Evolutionary conservation across 176 grass and related monocot species (phyloP).

Genomic region (Rhipidocladum racemiflorum): DNA sequence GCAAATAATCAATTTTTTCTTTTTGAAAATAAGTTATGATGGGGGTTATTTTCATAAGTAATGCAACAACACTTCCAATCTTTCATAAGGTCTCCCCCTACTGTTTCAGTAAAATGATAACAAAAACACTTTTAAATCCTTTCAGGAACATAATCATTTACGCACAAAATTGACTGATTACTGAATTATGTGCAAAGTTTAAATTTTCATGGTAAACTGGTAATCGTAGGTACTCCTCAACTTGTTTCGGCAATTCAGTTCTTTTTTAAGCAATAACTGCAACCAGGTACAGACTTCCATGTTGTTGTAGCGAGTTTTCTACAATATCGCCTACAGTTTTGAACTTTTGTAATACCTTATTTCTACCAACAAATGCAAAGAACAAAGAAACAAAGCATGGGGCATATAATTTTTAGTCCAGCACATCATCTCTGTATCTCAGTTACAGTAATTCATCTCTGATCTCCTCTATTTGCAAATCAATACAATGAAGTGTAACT

Average conservation of each 20-base stretch:
- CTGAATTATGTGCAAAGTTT: background rate
- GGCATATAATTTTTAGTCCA: background rate
- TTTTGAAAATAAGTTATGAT: too few relatives aligned
- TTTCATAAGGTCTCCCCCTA: background rate
- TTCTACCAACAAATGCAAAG: too few relatives aligned
- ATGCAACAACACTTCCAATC: too few relatives aligned
- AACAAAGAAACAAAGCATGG: background rate
- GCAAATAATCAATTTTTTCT: too few relatives aligned
- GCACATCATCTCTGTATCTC: background rate
- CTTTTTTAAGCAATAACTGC: background rate
- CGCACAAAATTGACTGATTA: background rate
- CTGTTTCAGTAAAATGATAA: too few relatives aligned
- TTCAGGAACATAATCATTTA: too few relatives aligned
- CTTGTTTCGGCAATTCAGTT: background rate
- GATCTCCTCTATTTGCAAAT: background rate
- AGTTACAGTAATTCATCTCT: background rate
- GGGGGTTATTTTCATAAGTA: background rate
- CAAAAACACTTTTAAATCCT: too few relatives aligned
- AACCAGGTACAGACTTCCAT: background rate
- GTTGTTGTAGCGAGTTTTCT: background rate
- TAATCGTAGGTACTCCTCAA: background rate
- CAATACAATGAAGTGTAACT: background rate
- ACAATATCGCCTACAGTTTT: background rate
- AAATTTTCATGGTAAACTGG: too few relatives aligned
- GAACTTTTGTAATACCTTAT: too few relatives aligned